Conservation (phyloP, 306 rosid genomes). For the Styphnolobium japonicum region DNA sequence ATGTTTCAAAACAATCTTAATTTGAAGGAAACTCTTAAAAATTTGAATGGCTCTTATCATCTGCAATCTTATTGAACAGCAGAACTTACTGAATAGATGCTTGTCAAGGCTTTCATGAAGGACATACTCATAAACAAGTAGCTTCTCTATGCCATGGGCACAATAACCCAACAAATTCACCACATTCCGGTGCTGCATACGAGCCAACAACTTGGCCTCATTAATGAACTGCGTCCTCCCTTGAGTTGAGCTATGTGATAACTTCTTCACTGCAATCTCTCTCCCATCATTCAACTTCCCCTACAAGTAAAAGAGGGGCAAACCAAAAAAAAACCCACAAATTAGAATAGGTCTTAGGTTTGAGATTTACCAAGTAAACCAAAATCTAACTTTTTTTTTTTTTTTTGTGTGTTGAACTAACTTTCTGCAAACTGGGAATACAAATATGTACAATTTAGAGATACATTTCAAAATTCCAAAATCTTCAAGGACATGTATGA, state of each 20-base stretch:
- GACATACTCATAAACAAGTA: conserved; percentile 92
- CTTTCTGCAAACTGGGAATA: background rate
- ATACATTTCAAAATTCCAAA: background rate
- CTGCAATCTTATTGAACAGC: background rate
- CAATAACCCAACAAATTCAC: conserved; percentile 91
- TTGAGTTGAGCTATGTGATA: conserved; percentile 77
- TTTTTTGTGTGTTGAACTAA: too few relatives aligned
- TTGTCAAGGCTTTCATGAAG: conserved; percentile 85
- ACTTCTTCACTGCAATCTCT: conserved; percentile 86
- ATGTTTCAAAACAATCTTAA: background rate
- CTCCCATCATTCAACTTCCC: conserved; percentile 85
- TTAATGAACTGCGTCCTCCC: conserved; percentile 83
- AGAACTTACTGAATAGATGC: conserved; percentile 82
- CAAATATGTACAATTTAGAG: background rate
- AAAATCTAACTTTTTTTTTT: background rate
- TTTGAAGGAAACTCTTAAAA: background rate
- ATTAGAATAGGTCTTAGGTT: background rate
- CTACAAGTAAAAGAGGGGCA: conserved; percentile 26
- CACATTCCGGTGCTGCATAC: conserved; percentile 91
- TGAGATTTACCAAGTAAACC: background rate
- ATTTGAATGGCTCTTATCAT: background rate
- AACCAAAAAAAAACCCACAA: background rate
- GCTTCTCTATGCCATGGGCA: conserved; percentile 67
- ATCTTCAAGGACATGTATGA: background rate
- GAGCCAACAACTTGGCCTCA: conserved; percentile 87